Percentiles rank a stretch among this genome's conserved stretches.
These are phyloP conservation scores for Phanerochaete sordida DNA, from an alignment of 768 basidiomycete genomes.

Conservation along the genomic window DNA sequence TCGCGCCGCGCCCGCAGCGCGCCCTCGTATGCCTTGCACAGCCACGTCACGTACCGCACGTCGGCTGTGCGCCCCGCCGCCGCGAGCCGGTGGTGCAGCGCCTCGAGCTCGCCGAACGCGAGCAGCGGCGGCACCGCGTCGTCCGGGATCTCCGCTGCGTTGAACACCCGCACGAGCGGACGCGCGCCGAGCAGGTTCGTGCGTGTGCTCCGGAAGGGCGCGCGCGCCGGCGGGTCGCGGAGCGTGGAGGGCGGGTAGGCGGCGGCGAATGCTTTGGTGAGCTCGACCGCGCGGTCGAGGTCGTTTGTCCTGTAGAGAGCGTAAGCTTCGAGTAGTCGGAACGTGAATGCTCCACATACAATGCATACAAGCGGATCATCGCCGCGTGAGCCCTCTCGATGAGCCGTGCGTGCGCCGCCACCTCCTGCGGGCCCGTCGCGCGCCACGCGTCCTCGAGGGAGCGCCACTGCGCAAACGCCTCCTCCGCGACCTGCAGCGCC, in stretches of 20 bases:
- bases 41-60: slow-evolving; percentile 68
- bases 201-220: slow-evolving; percentile 53
- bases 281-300: slow-evolving; percentile 48
- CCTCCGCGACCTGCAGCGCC: slow-evolving; percentile 51
- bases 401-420: slow-evolving; percentile 33
- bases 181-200: slow-evolving; percentile 49
- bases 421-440: slow-evolving; percentile 25
- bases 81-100: slow-evolving; percentile 75
- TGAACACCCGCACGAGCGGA: slow-evolving; percentile 71
- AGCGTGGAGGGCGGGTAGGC: slow-evolving; percentile 56
- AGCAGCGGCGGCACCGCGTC: slow-evolving; percentile 79
- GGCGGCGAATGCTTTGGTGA: slow-evolving; percentile 57
- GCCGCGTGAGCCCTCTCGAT: slow-evolving; percentile 69
- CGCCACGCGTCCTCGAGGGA: slow-evolving; percentile 38
- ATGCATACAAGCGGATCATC: slow-evolving; percentile 59
- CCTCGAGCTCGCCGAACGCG: slow-evolving; percentile 71
- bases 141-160: slow-evolving; percentile 59
- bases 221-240: slow-evolving; percentile 37
- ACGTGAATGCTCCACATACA: slow-evolving; percentile 43
- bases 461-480: slow-evolving; percentile 67
- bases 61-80: slow-evolving; percentile 33
- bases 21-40: slow-evolving; percentile 70
- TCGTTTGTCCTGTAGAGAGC: slow-evolving; percentile 39
- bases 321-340: slow-evolving; percentile 2
- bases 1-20: slow-evolving; percentile 62